Evolutionary conservation across 2,329 filamentous ascomycete species (phyloP).

Genomic region (Xylariaceae sp.): DNA sequence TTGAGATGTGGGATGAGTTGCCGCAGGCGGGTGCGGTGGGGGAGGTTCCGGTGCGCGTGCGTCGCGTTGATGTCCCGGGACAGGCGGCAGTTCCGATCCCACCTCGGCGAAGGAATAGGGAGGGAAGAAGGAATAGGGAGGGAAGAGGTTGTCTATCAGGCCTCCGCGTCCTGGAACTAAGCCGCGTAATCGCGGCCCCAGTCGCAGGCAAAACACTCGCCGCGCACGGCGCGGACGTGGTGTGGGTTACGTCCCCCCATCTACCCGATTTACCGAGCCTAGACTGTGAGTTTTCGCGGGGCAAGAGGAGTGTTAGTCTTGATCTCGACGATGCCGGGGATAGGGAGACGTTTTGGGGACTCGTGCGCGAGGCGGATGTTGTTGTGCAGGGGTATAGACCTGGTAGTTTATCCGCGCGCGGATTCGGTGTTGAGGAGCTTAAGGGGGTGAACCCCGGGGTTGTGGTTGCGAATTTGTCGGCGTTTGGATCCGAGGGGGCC

Average conservation of each 20-base stretch:
- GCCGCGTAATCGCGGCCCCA: constrained; percentile 37
- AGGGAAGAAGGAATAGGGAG: no score
- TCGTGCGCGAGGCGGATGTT: constrained; percentile 37
- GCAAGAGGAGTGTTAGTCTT: constrained; percentile 33
- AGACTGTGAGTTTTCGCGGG: constrained; percentile 35
- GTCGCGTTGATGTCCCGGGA: no score
- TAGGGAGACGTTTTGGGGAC: constrained; percentile 22
- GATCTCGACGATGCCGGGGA: constrained; percentile 22
- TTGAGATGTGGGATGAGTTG: constrained; percentile 45
- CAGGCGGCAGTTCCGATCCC: constrained; percentile 7
- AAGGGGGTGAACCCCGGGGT: no score
- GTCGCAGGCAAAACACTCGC: constrained; percentile 35
- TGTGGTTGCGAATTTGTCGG: constrained; percentile 39
- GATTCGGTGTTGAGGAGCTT: constrained; percentile 21
- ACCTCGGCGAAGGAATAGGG: constrained; percentile 31
- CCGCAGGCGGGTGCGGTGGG: constrained; percentile 42
- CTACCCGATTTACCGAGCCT: constrained; percentile 33
- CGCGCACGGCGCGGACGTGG: constrained; percentile 37
- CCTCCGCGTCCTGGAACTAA: constrained; percentile 30
- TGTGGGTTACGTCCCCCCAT: constrained; percentile 36
- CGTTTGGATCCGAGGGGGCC: constrained; percentile 44
- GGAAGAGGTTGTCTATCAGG: constrained; percentile 31
- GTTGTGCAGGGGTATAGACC: constrained; percentile 45
- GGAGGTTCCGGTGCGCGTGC: constrained; percentile 48
- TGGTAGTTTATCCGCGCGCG: constrained; percentile 40